phyloP scores from a whole-genome alignment of 441 rosid genomes.

The Eruca vesicaria region DNA sequence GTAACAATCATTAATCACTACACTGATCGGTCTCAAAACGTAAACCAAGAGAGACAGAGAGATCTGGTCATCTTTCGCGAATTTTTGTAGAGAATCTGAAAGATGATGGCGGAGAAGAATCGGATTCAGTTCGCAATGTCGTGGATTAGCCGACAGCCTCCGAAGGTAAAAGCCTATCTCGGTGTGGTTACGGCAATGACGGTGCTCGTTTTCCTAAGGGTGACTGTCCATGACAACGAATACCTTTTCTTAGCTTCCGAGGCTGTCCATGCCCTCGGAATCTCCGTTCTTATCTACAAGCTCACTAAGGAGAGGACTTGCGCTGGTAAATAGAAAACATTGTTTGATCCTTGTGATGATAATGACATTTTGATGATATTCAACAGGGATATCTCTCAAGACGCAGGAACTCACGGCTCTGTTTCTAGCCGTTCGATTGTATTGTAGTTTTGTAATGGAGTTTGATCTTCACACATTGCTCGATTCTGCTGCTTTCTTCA shows the following conservation, averaged over 20 bases:
- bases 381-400: conserved; percentile 59
- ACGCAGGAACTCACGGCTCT: conserved; percentile 70
- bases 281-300: conserved; percentile 59
- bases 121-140: conserved; percentile 46
- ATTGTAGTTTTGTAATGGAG: conserved; percentile 69
- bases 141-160: conserved; percentile 63
- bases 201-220: conserved; percentile 46
- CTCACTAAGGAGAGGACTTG: conserved; percentile 65
- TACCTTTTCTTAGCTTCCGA: conserved; percentile 61
- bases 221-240: conserved; percentile 58
- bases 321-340: conserved; percentile 35
- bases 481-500: conserved; percentile 54
- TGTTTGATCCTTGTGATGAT: background rate
- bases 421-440: conserved; percentile 55
- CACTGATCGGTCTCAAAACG: background rate
- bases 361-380: background rate
- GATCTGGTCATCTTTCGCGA: background rate
- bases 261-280: conserved; percentile 61
- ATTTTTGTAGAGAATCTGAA: background rate
- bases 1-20: background rate
- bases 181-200: conserved; percentile 41
- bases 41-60: background rate
- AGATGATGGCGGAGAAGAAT: conserved; percentile 49
- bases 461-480: conserved; percentile 64
- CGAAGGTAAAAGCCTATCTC: conserved; percentile 51